phyloP scores from a whole-genome alignment of 129 eudicot species.

The Artemisia argyi region DNA sequence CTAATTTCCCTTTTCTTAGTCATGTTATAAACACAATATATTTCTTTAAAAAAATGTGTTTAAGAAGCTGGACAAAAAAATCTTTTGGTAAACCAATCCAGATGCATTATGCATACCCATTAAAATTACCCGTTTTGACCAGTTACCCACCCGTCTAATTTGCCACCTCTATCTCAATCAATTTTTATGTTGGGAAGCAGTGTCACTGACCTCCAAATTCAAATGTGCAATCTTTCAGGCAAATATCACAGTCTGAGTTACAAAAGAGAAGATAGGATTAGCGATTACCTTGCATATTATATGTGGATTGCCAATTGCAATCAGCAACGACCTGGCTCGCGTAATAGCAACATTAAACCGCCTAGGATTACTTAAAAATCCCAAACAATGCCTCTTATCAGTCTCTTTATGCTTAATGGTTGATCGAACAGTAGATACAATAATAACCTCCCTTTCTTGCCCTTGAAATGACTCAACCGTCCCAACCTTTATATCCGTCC shows the following conservation, averaged over 20 bases:
- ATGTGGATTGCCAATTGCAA: conserved; percentile 87
- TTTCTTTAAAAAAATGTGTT: too few species aligned
- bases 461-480: conserved; percentile 95
- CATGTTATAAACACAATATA: too few species aligned
- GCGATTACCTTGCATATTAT: conserved; percentile 75
- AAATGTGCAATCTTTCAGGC: not conserved
- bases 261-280: not conserved
- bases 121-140: too few species aligned
- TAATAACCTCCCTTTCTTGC: conserved; percentile 73
- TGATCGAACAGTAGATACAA: conserved; percentile 85
- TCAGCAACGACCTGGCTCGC: conserved; percentile 73
- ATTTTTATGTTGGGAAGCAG: not conserved
- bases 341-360: conserved; percentile 94
- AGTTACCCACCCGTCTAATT: too few species aligned
- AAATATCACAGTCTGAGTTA: not conserved
- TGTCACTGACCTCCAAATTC: not conserved
- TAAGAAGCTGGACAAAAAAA: too few species aligned
- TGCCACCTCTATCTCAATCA: not conserved
- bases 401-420: conserved; percentile 78
- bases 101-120: too few species aligned
- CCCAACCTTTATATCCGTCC: conserved; percentile 65
- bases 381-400: conserved; percentile 72
- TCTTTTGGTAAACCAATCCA: too few species aligned
- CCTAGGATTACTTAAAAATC: conserved; percentile 84
- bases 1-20: too few species aligned